Evolutionary conservation across 192 early-diverging fungal species (phyloP).

Genomic region (Entomortierella lignicola): DNA sequence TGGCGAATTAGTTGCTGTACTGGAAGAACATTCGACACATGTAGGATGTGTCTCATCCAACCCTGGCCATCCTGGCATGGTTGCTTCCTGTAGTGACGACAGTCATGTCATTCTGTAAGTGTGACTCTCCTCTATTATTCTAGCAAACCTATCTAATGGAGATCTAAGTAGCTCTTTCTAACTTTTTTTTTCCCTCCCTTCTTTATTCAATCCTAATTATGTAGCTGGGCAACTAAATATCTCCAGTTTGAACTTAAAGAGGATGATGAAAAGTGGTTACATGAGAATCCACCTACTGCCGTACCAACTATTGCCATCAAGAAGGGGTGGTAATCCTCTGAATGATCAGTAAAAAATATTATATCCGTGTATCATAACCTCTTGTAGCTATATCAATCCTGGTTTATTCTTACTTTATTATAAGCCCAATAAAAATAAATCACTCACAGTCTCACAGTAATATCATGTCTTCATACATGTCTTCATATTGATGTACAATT

Average conservation of each 20-base stretch:
- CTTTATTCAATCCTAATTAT: background rate
- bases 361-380: background rate
- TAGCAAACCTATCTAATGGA: too few species aligned
- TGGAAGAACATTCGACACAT: conserved; percentile 37
- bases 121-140: background rate
- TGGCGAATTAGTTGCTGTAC: conserved; percentile 17
- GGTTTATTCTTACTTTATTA: background rate
- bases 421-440: too few species aligned
- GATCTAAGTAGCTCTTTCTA: too few species aligned
- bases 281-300: background rate
- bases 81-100: conserved; percentile 35
- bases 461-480: too few species aligned
- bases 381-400: background rate
- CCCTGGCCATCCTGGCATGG: conserved; percentile 21
- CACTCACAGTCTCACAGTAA: too few species aligned
- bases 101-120: conserved; percentile 29
- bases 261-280: conserved; percentile 33
- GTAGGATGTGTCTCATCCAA: conserved; percentile 6
- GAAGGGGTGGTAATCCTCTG: conserved; percentile 22
- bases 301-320: conserved; percentile 21
- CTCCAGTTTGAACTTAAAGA: conserved; percentile 7
- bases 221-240: conserved; percentile 28
- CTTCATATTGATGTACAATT: too few species aligned
- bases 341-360: background rate
- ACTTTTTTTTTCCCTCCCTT: background rate